Conservation (phyloP, 495 filamentous ascomycete species). For the Letharia columbiana region DNA sequence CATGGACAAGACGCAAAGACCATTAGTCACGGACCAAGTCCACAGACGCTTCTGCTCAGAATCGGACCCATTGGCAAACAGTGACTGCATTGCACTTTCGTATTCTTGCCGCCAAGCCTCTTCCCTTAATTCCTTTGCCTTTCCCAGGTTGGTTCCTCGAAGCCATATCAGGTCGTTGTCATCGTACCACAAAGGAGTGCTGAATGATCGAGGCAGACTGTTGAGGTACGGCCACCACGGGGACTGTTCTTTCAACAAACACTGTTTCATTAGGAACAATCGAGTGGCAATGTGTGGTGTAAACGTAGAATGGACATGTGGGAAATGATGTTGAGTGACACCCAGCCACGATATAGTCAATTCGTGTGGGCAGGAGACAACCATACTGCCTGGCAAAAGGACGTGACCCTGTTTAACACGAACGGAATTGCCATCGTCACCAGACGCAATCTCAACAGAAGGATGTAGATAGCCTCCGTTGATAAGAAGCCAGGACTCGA, state of each 20-base stretch:
- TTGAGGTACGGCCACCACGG: conserved; percentile 58
- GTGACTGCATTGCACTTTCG: conserved; percentile 31
- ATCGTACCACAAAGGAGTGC: conserved; percentile 51
- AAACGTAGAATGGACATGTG: conserved; percentile 6
- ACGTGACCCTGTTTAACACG: conserved; percentile 8
- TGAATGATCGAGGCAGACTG: conserved; percentile 48
- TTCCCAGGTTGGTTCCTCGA: conserved; percentile 49
- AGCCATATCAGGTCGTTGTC: conserved; percentile 51
- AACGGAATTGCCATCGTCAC: conserved; percentile 11
- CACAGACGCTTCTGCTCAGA: conserved; percentile 6
- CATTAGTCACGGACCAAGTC: conserved; percentile 14
- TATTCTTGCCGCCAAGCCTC: conserved; percentile 44
- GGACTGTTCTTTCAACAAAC: conserved; percentile 38
- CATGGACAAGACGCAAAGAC: not conserved
- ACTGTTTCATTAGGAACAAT: conserved; percentile 54
- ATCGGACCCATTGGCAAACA: conserved; percentile 20
- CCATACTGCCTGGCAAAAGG: conserved; percentile 7
- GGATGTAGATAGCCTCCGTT: conserved; percentile 23
- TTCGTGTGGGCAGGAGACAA: conserved; percentile 25
- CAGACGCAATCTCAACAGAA: conserved; percentile 16
- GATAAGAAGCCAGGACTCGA: conserved; percentile 20
- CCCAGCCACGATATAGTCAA: conserved; percentile 22
- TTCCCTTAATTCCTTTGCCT: conserved; percentile 38
- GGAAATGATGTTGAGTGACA: conserved; percentile 10
- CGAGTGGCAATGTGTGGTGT: conserved; percentile 19